Percentiles rank a stretch among this genome's conserved stretches.
Conservation (phyloP, 2,329 filamentous ascomycete species). For the Aspergillus brunneoviolaceus region DNA sequence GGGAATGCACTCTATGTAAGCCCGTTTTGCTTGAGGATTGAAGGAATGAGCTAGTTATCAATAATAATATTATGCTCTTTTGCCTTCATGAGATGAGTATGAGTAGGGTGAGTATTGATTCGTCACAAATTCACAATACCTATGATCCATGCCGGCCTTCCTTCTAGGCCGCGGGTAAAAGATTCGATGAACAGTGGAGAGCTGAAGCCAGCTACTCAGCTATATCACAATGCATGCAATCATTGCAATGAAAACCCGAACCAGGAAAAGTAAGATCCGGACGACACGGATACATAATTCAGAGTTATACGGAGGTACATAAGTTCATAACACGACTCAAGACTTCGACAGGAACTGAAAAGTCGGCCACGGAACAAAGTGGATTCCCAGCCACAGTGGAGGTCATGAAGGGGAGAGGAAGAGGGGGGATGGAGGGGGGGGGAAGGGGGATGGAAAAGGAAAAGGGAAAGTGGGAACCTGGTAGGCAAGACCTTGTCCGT, state of each 20-base stretch:
- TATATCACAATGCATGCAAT: not conserved
- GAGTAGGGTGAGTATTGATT: not conserved
- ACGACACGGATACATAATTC: not conserved
- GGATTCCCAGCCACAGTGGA: constrained; percentile 8
- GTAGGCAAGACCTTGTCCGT: not conserved
- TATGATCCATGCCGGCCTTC: too few relatives aligned
- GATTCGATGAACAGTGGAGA: not conserved
- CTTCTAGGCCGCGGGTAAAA: not conserved
- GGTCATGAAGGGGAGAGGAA: not conserved
- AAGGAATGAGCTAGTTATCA: not conserved
- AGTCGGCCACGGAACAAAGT: constrained; percentile 7
- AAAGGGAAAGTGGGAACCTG: not conserved
- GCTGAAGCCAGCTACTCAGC: not conserved
- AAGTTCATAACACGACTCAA: not conserved
- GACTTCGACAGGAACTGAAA: not conserved
- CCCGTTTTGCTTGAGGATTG: not conserved
- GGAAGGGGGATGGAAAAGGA: not conserved
- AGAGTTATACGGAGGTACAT: not conserved
- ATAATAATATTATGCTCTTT: not conserved
- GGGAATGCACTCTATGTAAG: not conserved
- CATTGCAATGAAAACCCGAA: not conserved
- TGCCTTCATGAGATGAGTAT: not conserved
- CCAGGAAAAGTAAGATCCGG: too few relatives aligned
- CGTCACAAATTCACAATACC: not conserved
- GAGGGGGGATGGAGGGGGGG: not conserved